A percentile compares a stretch with the other conserved stretches of the same genome.
Evolutionary conservation across 2,329 filamentous ascomycete species (phyloP).

Genomic region (Plectosphaerella cucumerina): DNA sequence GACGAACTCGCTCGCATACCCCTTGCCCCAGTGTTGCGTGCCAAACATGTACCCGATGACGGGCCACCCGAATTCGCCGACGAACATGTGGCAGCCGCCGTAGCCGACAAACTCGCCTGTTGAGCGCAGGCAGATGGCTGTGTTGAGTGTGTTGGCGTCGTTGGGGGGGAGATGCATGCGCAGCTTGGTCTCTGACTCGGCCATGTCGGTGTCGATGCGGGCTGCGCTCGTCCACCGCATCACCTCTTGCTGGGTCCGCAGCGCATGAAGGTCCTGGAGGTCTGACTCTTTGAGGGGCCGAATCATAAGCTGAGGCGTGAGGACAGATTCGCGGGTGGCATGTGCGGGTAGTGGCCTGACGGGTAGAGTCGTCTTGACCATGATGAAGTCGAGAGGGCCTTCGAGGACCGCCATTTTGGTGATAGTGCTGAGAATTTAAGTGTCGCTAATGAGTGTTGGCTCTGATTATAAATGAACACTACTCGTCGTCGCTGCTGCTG

Average conservation of each 20-base stretch:
- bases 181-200: slow-evolving; percentile 37
- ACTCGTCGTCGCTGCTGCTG: too few species aligned
- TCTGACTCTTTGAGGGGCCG: slow-evolving; percentile 47
- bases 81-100: slow-evolving; percentile 35
- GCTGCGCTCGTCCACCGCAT: slow-evolving; percentile 54
- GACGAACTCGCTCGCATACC: slow-evolving; percentile 54
- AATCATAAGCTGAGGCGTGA: slow-evolving; percentile 51
- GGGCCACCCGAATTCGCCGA: slow-evolving; percentile 45
- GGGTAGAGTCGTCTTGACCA: slow-evolving; percentile 45
- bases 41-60: slow-evolving; percentile 56
- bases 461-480: too few species aligned
- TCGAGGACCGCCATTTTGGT: not conserved
- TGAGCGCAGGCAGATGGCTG: slow-evolving; percentile 41
- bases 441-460: too few species aligned
- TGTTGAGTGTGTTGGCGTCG: slow-evolving; percentile 52
- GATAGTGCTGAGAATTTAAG: not conserved
- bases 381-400: slow-evolving; percentile 22
- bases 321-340: slow-evolving; percentile 31
- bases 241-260: slow-evolving; percentile 56
- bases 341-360: slow-evolving; percentile 34
- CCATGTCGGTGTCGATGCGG: slow-evolving; percentile 35
- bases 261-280: slow-evolving; percentile 40
- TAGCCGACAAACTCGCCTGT: slow-evolving; percentile 49
- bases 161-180: slow-evolving; percentile 39
- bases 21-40: slow-evolving; percentile 49